phyloP scores from a whole-genome alignment of 176 grass and related monocot species.

The Cenchrus americanus region DNA sequence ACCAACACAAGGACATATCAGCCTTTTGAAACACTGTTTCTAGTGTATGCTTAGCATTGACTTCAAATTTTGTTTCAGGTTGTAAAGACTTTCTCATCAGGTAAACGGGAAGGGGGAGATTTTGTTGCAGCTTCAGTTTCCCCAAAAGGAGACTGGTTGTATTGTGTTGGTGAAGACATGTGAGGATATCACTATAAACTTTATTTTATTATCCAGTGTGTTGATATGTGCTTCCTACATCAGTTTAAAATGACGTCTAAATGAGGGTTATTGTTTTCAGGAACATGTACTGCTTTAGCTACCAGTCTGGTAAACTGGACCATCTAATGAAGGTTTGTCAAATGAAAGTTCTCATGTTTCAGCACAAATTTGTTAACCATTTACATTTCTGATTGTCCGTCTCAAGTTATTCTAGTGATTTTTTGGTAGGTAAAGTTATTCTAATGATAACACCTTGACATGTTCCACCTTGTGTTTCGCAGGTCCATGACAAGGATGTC shows the following conservation, averaged over 20 bases:
- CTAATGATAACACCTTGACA: background rate
- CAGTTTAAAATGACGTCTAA: background rate
- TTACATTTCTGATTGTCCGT: background rate
- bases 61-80: conserved; percentile 59
- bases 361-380: background rate
- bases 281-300: conserved; percentile 98
- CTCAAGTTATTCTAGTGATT: background rate
- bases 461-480: background rate
- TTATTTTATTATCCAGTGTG: conserved; percentile 19
- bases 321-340: conserved; percentile 93
- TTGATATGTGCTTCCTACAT: conserved; percentile 26
- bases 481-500: conserved; percentile 91
- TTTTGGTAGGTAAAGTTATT: background rate
- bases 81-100: conserved; percentile 97
- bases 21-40: conserved; percentile 1
- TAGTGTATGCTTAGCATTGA: conserved; percentile 12
- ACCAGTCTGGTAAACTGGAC: conserved; percentile 93
- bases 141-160: conserved; percentile 99
- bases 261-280: conserved; percentile 45
- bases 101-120: conserved; percentile 92
- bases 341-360: background rate
- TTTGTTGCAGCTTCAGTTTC: conserved; percentile 93
- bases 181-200: conserved; percentile 52
- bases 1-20: background rate
- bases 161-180: conserved; percentile 99